These are phyloP conservation scores for Zoysia matrella DNA, from an alignment of 202 grass and related monocot species.

Conservation along the genomic window DNA sequence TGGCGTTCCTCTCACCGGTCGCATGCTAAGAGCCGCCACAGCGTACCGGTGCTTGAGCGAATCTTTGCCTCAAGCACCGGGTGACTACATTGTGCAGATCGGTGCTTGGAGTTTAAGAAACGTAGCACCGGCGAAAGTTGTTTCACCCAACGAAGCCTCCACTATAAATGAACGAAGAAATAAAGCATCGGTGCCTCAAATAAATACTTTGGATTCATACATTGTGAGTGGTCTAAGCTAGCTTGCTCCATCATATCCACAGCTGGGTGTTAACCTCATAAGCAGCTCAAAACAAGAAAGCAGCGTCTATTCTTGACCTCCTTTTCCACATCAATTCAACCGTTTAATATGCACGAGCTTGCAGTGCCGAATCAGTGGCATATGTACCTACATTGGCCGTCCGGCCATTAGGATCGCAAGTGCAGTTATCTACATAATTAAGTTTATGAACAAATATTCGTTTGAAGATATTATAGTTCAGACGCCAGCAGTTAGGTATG, in stretches of 20 bases:
- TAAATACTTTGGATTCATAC: too few relatives aligned
- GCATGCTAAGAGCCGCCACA: not conserved
- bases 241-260: too few relatives aligned
- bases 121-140: too few relatives aligned
- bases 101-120: too few relatives aligned
- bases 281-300: slow-evolving; percentile 37
- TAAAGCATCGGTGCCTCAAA: too few relatives aligned
- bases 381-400: slow-evolving; percentile 18
- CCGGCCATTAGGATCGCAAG: slow-evolving; percentile 26
- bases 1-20: not conserved
- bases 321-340: slow-evolving; percentile 30
- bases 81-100: too few relatives aligned
- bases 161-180: too few relatives aligned
- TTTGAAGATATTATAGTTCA: slow-evolving; percentile 25
- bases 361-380: slow-evolving; percentile 13
- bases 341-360: slow-evolving; percentile 28
- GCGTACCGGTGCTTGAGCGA: too few relatives aligned
- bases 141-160: too few relatives aligned
- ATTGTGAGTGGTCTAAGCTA: too few relatives aligned
- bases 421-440: slow-evolving; percentile 19
- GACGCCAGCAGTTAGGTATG: not conserved
- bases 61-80: too few relatives aligned
- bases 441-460: slow-evolving; percentile 30
- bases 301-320: slow-evolving; percentile 37
- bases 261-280: not conserved